Percentiles rank a stretch among this genome's conserved stretches.
phyloP scores from a whole-genome alignment of 108 stramenopile genomes.

The Seminavis robusta region DNA sequence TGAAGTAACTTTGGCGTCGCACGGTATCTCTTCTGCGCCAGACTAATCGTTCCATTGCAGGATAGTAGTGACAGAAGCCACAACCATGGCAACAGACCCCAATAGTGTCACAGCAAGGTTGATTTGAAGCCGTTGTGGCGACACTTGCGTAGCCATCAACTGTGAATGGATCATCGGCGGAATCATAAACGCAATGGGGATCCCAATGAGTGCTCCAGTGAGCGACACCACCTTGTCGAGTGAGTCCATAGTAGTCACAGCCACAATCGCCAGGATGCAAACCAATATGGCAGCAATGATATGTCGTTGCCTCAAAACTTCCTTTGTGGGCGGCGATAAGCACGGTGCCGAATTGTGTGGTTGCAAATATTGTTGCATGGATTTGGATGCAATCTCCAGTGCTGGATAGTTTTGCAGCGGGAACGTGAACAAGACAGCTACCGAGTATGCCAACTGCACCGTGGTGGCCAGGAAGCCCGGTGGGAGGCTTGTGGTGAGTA shows the following conservation, averaged over 20 bases:
- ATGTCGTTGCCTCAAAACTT: constrained; percentile 15
- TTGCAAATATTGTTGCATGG: constrained; percentile 2
- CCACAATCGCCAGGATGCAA: constrained; percentile 21
- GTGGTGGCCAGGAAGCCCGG: constrained; percentile 29
- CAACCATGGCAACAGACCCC: constrained; percentile 40
- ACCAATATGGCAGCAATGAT: constrained; percentile 18
- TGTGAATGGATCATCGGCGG: constrained; percentile 41
- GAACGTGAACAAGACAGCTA: constrained; percentile 56
- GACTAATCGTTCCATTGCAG: too few species aligned
- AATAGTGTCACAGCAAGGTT: constrained; percentile 30
- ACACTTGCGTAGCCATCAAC: constrained; percentile 9
- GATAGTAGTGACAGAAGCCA: constrained; percentile 43
- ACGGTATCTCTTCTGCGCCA: too few species aligned
- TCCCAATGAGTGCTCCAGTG: constrained; percentile 33
- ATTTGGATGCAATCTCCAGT: constrained; percentile 31
- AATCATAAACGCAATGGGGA: constrained; percentile 37
- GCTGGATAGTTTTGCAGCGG: constrained; percentile 60
- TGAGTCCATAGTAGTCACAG: constrained; percentile 18
- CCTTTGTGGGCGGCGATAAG: not conserved
- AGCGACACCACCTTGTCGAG: constrained; percentile 38
- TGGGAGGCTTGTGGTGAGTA: constrained; percentile 46
- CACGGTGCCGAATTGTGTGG: not conserved
- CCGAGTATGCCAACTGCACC: constrained; percentile 48
- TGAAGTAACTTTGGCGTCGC: too few species aligned
- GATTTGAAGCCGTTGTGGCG: constrained; percentile 8